These are phyloP conservation scores for Diaporthe vaccinii DNA, from an alignment of 2,329 filamentous ascomycete species.

Conservation along the genomic window DNA sequence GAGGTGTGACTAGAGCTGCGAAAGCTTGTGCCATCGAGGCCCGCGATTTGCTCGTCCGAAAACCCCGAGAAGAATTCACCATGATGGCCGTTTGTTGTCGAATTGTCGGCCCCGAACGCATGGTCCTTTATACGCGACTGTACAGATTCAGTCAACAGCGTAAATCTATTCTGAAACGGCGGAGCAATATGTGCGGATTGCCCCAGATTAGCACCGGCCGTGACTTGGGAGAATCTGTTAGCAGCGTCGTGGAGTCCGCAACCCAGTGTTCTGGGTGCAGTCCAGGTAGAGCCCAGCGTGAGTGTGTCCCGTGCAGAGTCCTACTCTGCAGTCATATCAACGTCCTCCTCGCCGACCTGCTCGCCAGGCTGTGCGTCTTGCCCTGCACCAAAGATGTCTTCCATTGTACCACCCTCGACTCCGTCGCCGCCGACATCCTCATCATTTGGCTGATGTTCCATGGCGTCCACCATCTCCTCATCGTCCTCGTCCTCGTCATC, in stretches of 20 bases:
- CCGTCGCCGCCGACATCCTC: constrained; percentile 62
- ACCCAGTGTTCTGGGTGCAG: neutral
- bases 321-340: constrained; percentile 52
- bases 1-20: neutral
- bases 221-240: neutral
- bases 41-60: neutral
- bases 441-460: constrained; percentile 55
- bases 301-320: constrained; percentile 1
- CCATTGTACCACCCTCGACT: constrained; percentile 67
- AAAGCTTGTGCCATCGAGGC: neutral
- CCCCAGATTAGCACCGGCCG: no score
- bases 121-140: neutral
- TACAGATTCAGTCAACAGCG: neutral
- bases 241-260: no score
- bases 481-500: constrained; percentile 56
- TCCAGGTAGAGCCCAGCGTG: neutral
- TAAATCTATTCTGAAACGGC: no score
- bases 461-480: constrained; percentile 59
- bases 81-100: neutral
- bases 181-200: neutral
- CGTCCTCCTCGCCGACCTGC: constrained; percentile 48
- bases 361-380: constrained; percentile 38
- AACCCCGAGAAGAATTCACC: neutral
- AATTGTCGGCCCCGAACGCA: neutral
- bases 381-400: constrained; percentile 57